A percentile compares a stretch with the other conserved stretches of the same genome.
These are phyloP conservation scores for Colletotrichum aenigma DNA, from an alignment of 2,329 filamentous ascomycete genomes.

Conservation along the genomic window DNA sequence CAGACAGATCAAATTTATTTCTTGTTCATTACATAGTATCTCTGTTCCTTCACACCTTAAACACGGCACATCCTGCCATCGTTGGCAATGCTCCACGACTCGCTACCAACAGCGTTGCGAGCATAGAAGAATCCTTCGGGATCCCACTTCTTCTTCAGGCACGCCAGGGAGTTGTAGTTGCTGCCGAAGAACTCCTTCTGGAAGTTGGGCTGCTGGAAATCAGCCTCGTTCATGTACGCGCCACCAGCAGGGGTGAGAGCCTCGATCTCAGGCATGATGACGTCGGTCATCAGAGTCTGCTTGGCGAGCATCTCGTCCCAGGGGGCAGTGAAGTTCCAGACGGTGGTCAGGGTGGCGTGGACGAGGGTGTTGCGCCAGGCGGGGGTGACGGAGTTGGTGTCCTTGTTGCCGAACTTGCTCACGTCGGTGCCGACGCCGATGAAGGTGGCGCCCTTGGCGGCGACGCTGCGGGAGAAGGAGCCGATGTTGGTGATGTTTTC, in stretches of 20 bases:
- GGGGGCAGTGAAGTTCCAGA: slow-evolving; percentile 29
- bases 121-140: slow-evolving; percentile 50
- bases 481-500: slow-evolving; percentile 21
- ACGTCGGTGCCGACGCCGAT: slow-evolving; percentile 32
- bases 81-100: slow-evolving; percentile 44
- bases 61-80: slow-evolving; percentile 23
- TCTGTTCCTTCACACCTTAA: not conserved
- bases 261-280: slow-evolving; percentile 20
- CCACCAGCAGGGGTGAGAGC: slow-evolving; percentile 41
- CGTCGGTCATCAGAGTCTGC: slow-evolving; percentile 27
- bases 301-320: slow-evolving; percentile 31
- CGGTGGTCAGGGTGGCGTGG: slow-evolving; percentile 29
- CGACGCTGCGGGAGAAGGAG: slow-evolving; percentile 17
- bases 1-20: not conserved
- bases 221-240: slow-evolving; percentile 56
- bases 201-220: slow-evolving; percentile 51
- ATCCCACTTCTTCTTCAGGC: slow-evolving; percentile 57
- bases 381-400: slow-evolving; percentile 41
- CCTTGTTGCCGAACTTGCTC: slow-evolving; percentile 25
- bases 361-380: slow-evolving; percentile 44
- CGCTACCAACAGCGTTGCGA: slow-evolving; percentile 52
- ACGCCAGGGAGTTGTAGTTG: slow-evolving; percentile 45
- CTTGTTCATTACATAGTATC: not conserved
- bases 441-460: slow-evolving; percentile 26
- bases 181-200: slow-evolving; percentile 49